Evolutionary conservation across 1,284 basidiomycete genomes (phyloP).

Genomic region (Agroathelia rolfsii): DNA sequence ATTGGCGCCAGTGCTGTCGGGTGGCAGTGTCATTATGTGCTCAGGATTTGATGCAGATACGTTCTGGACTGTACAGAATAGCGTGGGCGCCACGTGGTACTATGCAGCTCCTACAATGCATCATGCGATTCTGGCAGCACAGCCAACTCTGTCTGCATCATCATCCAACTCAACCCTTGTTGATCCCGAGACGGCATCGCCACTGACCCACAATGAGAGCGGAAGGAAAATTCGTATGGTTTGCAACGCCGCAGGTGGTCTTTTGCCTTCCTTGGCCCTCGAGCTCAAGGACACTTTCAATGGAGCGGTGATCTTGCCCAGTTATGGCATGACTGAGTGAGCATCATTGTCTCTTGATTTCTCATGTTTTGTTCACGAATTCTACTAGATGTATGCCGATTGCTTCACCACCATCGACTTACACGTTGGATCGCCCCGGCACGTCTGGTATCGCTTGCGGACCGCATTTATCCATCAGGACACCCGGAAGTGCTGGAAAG

Average conservation of each 20-base stretch:
- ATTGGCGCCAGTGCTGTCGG: conserved; percentile 48
- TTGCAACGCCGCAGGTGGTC: conserved; percentile 36
- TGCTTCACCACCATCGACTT: conserved; percentile 31
- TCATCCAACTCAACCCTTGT: too few species aligned
- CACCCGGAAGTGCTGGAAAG: conserved; percentile 27
- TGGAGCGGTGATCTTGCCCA: conserved; percentile 30
- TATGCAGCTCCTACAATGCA: conserved; percentile 38
- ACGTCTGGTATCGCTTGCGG: conserved; percentile 38
- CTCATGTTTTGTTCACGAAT: too few species aligned
- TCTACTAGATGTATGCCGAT: conserved; percentile 38
- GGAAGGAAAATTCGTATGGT: conserved; percentile 35
- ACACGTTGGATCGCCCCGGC: conserved; percentile 34
- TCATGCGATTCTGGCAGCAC: conserved; percentile 33
- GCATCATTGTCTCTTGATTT: too few species aligned
- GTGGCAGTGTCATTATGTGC: conserved; percentile 52
- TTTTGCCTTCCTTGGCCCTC: conserved; percentile 32
- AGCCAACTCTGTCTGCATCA: too few species aligned
- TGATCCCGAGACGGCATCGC: conserved; percentile 24
- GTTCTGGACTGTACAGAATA: conserved; percentile 51
- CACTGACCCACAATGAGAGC: too few species aligned
- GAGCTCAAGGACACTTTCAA: conserved; percentile 28
- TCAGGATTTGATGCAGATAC: conserved; percentile 44
- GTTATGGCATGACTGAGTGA: conserved; percentile 40
- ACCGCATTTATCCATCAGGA: conserved; percentile 34
- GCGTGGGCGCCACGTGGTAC: conserved; percentile 39